Evolutionary conservation across 78 protist species (phyloP).

Genomic region (Dictyostelium intermedium): DNA sequence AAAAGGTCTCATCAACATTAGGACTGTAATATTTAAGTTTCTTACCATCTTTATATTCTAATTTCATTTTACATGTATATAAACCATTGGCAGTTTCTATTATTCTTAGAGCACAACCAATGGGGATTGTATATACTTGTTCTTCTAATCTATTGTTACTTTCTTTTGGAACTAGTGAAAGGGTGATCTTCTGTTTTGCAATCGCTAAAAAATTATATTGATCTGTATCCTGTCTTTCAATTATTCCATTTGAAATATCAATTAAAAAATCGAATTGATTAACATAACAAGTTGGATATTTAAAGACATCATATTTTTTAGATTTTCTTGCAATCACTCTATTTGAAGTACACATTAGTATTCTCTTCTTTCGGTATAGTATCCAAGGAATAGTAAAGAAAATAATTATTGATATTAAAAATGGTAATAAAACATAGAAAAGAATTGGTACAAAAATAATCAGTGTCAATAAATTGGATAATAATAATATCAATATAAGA

Average conservation of each 20-base stretch:
- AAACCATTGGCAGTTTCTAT: background rate
- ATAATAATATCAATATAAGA: too few species aligned
- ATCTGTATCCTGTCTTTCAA: background rate
- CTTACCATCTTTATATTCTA: background rate
- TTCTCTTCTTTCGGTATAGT: background rate
- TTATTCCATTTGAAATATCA: background rate
- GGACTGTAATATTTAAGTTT: background rate
- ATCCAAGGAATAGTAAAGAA: background rate
- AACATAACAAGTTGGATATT: background rate
- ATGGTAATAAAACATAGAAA: background rate
- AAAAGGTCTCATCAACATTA: background rate
- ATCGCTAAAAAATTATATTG: background rate
- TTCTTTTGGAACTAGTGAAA: background rate
- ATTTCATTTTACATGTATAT: background rate
- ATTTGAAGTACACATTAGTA: background rate
- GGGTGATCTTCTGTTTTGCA: background rate
- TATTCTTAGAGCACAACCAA: too few species aligned
- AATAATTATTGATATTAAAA: too few species aligned
- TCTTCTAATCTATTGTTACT: background rate
- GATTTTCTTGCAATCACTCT: background rate
- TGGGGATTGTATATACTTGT: too few species aligned
- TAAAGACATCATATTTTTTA: background rate
- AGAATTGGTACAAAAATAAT: background rate
- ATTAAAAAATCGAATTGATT: background rate
- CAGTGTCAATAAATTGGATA: background rate